These are phyloP conservation scores for Ascochyta lentis DNA, from an alignment of 2,329 filamentous ascomycete genomes.

Conservation along the genomic window DNA sequence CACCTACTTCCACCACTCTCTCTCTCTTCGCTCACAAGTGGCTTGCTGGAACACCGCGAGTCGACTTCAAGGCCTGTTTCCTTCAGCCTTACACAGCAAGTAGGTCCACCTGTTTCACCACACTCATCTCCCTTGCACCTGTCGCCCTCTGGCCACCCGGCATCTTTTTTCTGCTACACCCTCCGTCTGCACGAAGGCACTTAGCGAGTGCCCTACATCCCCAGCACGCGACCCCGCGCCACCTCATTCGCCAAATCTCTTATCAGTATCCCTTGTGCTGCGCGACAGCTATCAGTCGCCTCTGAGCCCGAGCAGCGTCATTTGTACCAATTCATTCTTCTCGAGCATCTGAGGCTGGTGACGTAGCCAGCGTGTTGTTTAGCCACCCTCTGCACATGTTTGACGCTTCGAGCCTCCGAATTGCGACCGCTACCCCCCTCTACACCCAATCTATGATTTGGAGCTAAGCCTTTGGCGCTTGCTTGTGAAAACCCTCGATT, in stretches of 20 bases:
- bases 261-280: conserved; percentile 39
- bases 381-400: conserved; percentile 18
- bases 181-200: conserved; percentile 28
- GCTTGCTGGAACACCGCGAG: conserved; percentile 41
- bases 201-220: conserved; percentile 28
- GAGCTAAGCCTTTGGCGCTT: conserved; percentile 24
- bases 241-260: conserved; percentile 43
- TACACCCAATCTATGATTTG: conserved; percentile 26
- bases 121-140: conserved; percentile 23
- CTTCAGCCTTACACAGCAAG: conserved; percentile 30
- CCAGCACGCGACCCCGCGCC: conserved; percentile 34
- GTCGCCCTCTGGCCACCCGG: conserved; percentile 20
- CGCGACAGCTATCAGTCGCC: conserved; percentile 36
- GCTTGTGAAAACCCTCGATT: conserved; percentile 12
- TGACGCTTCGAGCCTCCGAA: conserved; percentile 14
- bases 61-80: conserved; percentile 35
- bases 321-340: conserved; percentile 28
- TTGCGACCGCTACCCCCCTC: conserved; percentile 13
- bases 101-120: conserved; percentile 35
- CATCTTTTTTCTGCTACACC: conserved; percentile 19
- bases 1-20: conserved; percentile 15
- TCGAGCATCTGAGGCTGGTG: conserved; percentile 25
- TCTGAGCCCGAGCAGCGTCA: conserved; percentile 30
- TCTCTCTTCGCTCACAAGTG: conserved; percentile 31
- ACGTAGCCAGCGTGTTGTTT: conserved; percentile 27